A percentile compares a stretch with the other conserved stretches of the same genome.
phyloP scores from a whole-genome alignment of 1,284 basidiomycete genomes.

The Trichosporon faecale region DNA sequence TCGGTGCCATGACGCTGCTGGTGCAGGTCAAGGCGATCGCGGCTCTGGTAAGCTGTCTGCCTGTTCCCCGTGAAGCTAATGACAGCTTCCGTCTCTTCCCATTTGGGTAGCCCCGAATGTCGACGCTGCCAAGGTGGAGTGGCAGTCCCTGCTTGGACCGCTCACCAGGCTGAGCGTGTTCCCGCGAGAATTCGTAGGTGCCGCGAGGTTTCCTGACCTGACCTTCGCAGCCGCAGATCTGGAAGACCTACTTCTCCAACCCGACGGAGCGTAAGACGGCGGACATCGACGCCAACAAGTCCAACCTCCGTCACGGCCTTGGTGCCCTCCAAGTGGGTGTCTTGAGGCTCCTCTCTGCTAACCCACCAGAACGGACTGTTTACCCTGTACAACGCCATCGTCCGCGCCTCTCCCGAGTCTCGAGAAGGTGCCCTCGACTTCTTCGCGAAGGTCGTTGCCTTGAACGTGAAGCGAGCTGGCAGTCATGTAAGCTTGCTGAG shows the following conservation, averaged over 20 bases:
- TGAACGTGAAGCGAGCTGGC: conserved; percentile 83
- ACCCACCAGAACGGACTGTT: conserved; percentile 59
- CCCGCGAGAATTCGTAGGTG: conserved; percentile 76
- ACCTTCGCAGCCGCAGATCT: conserved; percentile 64
- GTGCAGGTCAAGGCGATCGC: conserved; percentile 81
- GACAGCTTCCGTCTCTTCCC: conserved; percentile 47
- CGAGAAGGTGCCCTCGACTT: conserved; percentile 82
- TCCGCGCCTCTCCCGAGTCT: conserved; percentile 73
- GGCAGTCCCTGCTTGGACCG: conserved; percentile 73
- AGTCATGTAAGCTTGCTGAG: conserved; percentile 38
- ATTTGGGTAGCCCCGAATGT: conserved; percentile 50
- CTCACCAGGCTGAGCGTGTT: conserved; percentile 78
- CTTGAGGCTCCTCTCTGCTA: neutral
- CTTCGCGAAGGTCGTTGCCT: conserved; percentile 68
- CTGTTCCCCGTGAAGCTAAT: conserved; percentile 16
- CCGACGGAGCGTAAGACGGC: conserved; percentile 68
- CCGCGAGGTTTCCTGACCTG: neutral
- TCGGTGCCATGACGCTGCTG: conserved; percentile 75
- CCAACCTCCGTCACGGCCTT: conserved; percentile 74
- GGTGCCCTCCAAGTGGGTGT: conserved; percentile 69
- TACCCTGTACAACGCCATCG: conserved; percentile 80
- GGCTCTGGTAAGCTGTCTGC: conserved; percentile 56
- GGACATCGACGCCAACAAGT: conserved; percentile 79
- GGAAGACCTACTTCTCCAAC: conserved; percentile 76
- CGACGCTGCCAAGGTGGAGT: conserved; percentile 52